Evolutionary conservation across 352 stramenopile species (phyloP).

Genomic region (Globisporangium alternatum): DNA sequence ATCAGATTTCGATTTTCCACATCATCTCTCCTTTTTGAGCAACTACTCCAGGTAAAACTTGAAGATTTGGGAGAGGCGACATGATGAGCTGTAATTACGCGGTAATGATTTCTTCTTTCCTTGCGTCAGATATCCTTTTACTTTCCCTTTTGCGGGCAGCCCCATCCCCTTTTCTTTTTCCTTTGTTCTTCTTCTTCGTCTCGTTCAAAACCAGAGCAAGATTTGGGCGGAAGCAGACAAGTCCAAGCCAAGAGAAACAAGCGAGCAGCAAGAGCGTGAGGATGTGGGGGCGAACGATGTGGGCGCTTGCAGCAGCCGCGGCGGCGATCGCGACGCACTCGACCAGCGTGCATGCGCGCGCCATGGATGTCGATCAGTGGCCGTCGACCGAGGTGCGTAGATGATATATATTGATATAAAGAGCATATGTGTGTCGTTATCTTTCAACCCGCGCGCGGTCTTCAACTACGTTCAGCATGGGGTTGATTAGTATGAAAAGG

Average conservation of each 20-base stretch:
- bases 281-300: slow-evolving; percentile 13
- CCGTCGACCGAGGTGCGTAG: slow-evolving; percentile 69
- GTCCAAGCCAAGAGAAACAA: neutral
- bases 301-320: slow-evolving; percentile 14
- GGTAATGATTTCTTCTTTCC: neutral
- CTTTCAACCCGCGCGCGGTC: neutral
- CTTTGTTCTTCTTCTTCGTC: slow-evolving; percentile 6
- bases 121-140: slow-evolving; percentile 3
- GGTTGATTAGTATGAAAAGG: slow-evolving; percentile 6
- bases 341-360: slow-evolving; percentile 25
- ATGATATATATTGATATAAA: neutral
- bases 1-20: neutral
- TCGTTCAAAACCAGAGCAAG: slow-evolving; percentile 11
- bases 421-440: neutral
- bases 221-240: slow-evolving; percentile 9
- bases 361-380: slow-evolving; percentile 83
- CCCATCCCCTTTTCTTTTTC: slow-evolving; percentile 7
- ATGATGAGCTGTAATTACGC: neutral
- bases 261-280: slow-evolving; percentile 17
- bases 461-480: neutral
- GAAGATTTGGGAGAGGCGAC: neutral
- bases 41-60: too few species aligned
- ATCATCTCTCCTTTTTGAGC: neutral
- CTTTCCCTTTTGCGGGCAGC: neutral
- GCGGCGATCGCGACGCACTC: slow-evolving; percentile 26